Base-by-base conservation (phyloP, 768 basidiomycete genomes). In the Amanita brunnescens region DNA sequence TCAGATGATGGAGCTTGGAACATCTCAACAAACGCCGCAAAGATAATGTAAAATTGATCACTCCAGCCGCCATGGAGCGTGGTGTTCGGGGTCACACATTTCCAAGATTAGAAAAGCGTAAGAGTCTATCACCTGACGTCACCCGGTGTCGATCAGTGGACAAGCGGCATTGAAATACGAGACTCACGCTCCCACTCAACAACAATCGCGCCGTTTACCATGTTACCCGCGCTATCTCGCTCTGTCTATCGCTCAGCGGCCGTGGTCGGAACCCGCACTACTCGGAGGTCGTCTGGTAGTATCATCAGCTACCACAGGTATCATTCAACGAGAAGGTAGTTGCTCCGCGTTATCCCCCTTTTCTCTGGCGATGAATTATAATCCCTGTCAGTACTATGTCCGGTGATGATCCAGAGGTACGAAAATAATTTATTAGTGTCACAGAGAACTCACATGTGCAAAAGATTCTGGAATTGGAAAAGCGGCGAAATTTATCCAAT, bases 391-490 rank as follows among this genome's bases (percentile, higher is more conserved):
- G 48, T 41, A 49, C 48, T 40, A 49, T 49, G 48, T 37, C 35
- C 14, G 48, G 39, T 9, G 39, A 49, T 29, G 48, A 49, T 10
- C 48, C 48, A 33, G 38, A 49, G 48, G 26, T 58, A 29, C 18
- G 10, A 43, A 10, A 8, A 12, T 18, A 3, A 12, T 24, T 32
- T 7, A 44, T n/a, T 4, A 0, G 7, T 24, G 21, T 33, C 47
- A 52, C 37, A 13, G 30, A 6, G 20, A 21, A 3, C n/a, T 49
- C 29, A 29, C 16, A 6, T 4, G 10, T 16, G n/a, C 9, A 5
- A 18, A 40, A 81, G 76, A 56, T 73, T 9, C 64, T 82, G 18
- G 78, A 79, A 50, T 59, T 58, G 14, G 78, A 82, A 59, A 85
- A 84, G 54, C 61, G 56, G 10, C 70, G 75, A n/a, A 78, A 78